Conservation (phyloP, 345 rosid genomes). For the Melaleuca alternifolia region DNA sequence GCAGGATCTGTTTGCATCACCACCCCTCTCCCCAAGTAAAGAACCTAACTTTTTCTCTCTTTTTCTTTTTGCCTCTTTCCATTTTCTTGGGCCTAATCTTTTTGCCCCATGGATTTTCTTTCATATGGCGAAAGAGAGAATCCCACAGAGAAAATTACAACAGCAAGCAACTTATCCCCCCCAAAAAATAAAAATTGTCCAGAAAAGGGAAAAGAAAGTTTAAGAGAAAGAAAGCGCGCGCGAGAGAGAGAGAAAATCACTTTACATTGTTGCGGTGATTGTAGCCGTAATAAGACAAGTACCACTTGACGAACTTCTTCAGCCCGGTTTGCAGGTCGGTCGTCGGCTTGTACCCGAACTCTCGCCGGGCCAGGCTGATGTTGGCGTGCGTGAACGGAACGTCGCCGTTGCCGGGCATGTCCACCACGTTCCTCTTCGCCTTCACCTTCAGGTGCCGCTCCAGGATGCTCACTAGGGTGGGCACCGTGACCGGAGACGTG, state of each 20-base stretch:
- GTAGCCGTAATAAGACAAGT: conserved; percentile 22
- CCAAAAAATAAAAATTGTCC: background rate
- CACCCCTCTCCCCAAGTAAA: background rate
- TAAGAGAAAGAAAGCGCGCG: background rate
- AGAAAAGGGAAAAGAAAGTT: background rate
- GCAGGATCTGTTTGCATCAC: background rate
- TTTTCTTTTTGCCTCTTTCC: background rate
- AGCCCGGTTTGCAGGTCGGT: conserved; percentile 24
- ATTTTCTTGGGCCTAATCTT: background rate
- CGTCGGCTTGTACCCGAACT: conserved; percentile 23
- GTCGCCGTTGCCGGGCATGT: conserved; percentile 33
- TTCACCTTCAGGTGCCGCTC: conserved; percentile 23
- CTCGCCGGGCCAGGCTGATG: conserved; percentile 12
- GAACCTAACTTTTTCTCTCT: background rate
- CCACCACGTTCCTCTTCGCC: conserved; percentile 17
- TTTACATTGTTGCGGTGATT: conserved; percentile 13
- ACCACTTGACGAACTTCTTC: conserved; percentile 29
- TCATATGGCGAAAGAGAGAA: background rate
- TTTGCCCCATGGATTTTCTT: background rate
- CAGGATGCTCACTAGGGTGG: conserved; percentile 17
- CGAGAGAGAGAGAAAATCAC: background rate
- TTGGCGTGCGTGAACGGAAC: conserved; percentile 29
- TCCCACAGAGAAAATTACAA: background rate
- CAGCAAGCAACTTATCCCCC: too few species aligned
- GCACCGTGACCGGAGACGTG: conserved; percentile 29